These are phyloP conservation scores for Apiospora sp. DNA, from an alignment of 2,329 filamentous ascomycete species.

Conservation along the genomic window DNA sequence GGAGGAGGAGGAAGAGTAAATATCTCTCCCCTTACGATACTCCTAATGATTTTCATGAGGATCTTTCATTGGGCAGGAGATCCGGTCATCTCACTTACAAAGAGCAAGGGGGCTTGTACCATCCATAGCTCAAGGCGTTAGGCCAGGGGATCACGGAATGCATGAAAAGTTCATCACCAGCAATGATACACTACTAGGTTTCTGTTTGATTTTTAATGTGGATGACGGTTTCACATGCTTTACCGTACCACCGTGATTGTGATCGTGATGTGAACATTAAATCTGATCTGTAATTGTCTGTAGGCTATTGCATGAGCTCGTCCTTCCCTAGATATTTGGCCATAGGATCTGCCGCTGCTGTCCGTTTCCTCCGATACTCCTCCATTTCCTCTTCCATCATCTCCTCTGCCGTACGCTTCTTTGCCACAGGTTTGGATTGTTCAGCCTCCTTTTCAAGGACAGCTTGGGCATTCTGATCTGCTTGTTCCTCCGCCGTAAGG, in stretches of 20 bases:
- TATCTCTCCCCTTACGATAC: constrained; percentile 31
- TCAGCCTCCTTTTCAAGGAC: constrained; percentile 32
- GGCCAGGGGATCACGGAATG: constrained; percentile 52
- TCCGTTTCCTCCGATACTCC: constrained; percentile 79
- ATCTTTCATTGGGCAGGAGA: constrained; percentile 43
- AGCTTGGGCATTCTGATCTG: constrained; percentile 35
- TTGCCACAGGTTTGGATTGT: constrained; percentile 46
- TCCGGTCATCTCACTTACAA: constrained; percentile 39
- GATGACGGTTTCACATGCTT: constrained; percentile 6
- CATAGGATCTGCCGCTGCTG: constrained; percentile 85
- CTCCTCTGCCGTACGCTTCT: constrained; percentile 80
- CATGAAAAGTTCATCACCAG: constrained; percentile 40
- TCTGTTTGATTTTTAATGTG: constrained; percentile 27
- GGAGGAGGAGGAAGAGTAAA: constrained; percentile 83
- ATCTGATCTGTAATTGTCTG: neutral
- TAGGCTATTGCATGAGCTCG: constrained; percentile 59
- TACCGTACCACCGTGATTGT: neutral
- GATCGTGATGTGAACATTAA: neutral
- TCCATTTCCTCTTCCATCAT: constrained; percentile 90
- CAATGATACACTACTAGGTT: constrained; percentile 34
- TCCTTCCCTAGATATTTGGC: constrained; percentile 80
- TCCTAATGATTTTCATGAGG: constrained; percentile 35
- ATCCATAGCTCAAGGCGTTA: constrained; percentile 62
- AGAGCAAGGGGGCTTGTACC: constrained; percentile 43
- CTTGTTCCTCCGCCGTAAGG: constrained; percentile 44